Evolutionary conservation across 2,329 filamentous ascomycete genomes (phyloP), one percentile per base, ranked within the genome.

Genomic region (Talaromyces verruculosus): DNA sequence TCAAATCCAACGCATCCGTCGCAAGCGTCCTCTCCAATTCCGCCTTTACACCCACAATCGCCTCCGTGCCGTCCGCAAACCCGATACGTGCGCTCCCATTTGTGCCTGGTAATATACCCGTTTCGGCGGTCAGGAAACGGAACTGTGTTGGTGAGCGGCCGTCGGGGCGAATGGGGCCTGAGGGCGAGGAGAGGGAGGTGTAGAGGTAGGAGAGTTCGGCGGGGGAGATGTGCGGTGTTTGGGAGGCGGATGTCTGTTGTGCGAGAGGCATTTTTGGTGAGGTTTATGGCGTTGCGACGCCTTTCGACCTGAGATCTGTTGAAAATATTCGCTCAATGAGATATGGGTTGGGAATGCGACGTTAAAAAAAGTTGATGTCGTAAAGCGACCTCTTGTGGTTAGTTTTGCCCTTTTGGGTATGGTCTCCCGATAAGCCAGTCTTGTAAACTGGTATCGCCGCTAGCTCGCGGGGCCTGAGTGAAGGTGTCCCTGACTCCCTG

Each of bases 191-290:
- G 74, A 99, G 92, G 5, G 94, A 93, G 69, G 87, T 88, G 84
- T 96, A 92, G 61, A 98, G 88, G 82, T 97, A 99, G 72, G 93
- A 93, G 74, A 99, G 91, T 82, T 99, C 95, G 74, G 95, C 93
- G 58, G 95, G 94, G 63, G 93, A 97, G 79, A 98, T 89, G 72
- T 92, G 89, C 53, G 86, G 78, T 61, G 76, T 76, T 69, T 80
- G 78, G 1, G 78, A 77, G 65, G 78, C 77, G 35, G 77, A 79
- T 74, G 88, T 87, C 80, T 88, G 87, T 73, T 88, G 87, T 73
- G 84, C 71, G 69, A 87, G 85, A 47, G 89, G 84, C 87, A 92
- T 90, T 69, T 69, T 61, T 15, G 7, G 19, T 60, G 3, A 5
- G 2, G 2, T 11, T 19, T 28, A 11, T 25, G 15, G 60, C 45